Percentiles rank a stretch among this genome's conserved stretches.
Conservation (phyloP, 2,329 filamentous ascomycete species). For the Alternaria alternata region DNA sequence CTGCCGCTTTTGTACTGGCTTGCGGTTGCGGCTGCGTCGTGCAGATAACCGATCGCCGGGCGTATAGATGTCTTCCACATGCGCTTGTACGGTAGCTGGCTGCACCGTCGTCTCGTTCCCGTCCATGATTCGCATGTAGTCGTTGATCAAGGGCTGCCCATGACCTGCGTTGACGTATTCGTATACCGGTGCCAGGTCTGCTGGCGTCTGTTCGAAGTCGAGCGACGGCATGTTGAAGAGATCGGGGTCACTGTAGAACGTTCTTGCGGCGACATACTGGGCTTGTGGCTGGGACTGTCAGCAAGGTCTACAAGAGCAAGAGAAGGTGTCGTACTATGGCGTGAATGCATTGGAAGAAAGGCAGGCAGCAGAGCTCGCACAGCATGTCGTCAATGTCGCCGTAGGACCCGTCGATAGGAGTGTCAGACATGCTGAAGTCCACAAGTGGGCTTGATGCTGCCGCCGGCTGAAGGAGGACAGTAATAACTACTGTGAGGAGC, state of each 20-base stretch:
- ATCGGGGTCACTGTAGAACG: slow-evolving; percentile 6
- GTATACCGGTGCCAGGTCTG: slow-evolving; percentile 13
- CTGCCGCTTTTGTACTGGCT: slow-evolving; percentile 31
- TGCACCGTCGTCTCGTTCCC: slow-evolving; percentile 40
- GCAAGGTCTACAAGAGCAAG: not conserved
- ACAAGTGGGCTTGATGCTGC: slow-evolving; percentile 37
- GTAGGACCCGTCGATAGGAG: slow-evolving; percentile 33
- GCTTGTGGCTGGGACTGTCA: slow-evolving; percentile 27
- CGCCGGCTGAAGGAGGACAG: slow-evolving; percentile 37
- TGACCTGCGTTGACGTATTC: slow-evolving; percentile 10
- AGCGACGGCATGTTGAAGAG: slow-evolving; percentile 8
- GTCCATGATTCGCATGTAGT: slow-evolving; percentile 27
- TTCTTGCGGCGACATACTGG: slow-evolving; percentile 9
- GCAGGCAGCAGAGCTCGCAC: slow-evolving; percentile 37
- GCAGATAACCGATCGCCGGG: slow-evolving; percentile 36
- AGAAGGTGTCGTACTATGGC: slow-evolving; percentile 23
- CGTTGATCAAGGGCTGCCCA: slow-evolving; percentile 17
- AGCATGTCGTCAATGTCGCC: slow-evolving; percentile 38
- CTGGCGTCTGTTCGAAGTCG: slow-evolving; percentile 11
- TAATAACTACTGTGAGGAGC: slow-evolving; percentile 35
- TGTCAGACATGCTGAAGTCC: slow-evolving; percentile 29
- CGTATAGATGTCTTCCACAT: slow-evolving; percentile 41
- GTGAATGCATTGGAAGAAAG: slow-evolving; percentile 31
- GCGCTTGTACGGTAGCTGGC: slow-evolving; percentile 34
- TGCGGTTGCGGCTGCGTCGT: slow-evolving; percentile 7